phyloP scores from a whole-genome alignment of 768 basidiomycete genomes.

The Porphyrellus cyaneotinctus region DNA sequence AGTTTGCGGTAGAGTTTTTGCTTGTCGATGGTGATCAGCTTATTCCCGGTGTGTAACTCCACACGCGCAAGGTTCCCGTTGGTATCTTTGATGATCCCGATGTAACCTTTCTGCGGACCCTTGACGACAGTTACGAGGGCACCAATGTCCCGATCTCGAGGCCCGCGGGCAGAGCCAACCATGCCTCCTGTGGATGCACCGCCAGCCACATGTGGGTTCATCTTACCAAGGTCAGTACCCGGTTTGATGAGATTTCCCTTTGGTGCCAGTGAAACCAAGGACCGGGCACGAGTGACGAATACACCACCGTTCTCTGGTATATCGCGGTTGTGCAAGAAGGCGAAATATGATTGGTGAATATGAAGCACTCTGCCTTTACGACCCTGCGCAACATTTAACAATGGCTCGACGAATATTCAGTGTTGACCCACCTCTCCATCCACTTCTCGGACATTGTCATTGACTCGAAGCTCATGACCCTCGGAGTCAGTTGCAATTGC shows the following conservation, averaged over 20 bases:
- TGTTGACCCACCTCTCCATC: slow-evolving; percentile 69
- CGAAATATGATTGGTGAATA: slow-evolving; percentile 90
- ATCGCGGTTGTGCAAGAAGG: slow-evolving; percentile 92
- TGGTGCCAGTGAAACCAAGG: slow-evolving; percentile 80
- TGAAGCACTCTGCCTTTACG: slow-evolving; percentile 91
- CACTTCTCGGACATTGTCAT: slow-evolving; percentile 90
- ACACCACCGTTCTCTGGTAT: slow-evolving; percentile 88
- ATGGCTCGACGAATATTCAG: not conserved
- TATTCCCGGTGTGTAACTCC: slow-evolving; percentile 86
- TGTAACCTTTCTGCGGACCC: slow-evolving; percentile 87
- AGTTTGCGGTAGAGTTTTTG: slow-evolving; percentile 66
- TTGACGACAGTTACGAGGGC: slow-evolving; percentile 73
- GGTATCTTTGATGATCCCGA: slow-evolving; percentile 92
- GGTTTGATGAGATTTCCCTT: slow-evolving; percentile 70
- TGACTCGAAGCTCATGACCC: slow-evolving; percentile 78
- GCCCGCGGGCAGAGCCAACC: slow-evolving; percentile 79
- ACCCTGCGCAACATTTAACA: slow-evolving; percentile 38
- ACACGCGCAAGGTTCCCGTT: slow-evolving; percentile 85
- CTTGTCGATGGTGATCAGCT: slow-evolving; percentile 83
- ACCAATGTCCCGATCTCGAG: slow-evolving; percentile 80
- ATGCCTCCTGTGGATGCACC: slow-evolving; percentile 63
- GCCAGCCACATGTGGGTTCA: slow-evolving; percentile 74
- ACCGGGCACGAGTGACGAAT: slow-evolving; percentile 85
- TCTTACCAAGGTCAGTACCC: slow-evolving; percentile 77
- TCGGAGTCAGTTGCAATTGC: slow-evolving; percentile 89